These are phyloP conservation scores for Colletotrichum orchidophilum DNA, from an alignment of 2,329 filamentous ascomycete species.

Conservation along the genomic window DNA sequence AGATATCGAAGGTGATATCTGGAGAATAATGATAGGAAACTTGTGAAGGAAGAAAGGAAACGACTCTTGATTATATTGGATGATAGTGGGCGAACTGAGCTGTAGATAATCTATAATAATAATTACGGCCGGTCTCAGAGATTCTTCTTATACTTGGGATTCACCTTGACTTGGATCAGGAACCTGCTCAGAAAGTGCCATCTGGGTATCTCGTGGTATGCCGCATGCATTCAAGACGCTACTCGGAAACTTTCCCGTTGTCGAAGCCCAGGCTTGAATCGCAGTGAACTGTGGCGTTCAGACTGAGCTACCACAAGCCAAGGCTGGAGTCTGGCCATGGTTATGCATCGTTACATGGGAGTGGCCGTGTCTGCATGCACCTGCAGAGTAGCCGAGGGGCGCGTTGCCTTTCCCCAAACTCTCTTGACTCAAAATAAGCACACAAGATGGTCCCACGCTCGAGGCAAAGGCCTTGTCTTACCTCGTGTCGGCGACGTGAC, in stretches of 20 bases:
- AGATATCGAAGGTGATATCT: neutral
- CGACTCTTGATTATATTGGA: neutral
- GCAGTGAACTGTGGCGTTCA: constrained; percentile 5
- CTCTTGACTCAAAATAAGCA: neutral
- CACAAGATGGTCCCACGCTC: neutral
- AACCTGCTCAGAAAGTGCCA: neutral
- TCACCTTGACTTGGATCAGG: too few species aligned
- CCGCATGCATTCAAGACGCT: constrained; percentile 9
- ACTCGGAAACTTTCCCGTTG: constrained; percentile 16
- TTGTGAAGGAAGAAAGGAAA: neutral
- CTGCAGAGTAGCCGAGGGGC: neutral
- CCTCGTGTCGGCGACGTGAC: neutral
- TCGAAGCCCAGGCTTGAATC: neutral
- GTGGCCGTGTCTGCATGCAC: constrained; percentile 11
- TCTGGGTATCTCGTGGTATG: neutral
- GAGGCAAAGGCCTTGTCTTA: constrained; percentile 16
- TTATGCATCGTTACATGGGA: neutral
- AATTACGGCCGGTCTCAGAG: neutral
- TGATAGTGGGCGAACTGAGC: neutral
- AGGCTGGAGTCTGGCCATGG: neutral
- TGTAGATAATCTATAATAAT: neutral
- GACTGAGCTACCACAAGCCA: constrained; percentile 11
- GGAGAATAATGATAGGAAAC: neutral
- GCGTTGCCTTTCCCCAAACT: neutral
- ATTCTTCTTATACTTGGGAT: constrained; percentile 28